Evolutionary conservation across 2,329 filamentous ascomycete species (phyloP), one percentile per base, ranked within the genome.

Genomic region (Curvularia verruculosa): DNA sequence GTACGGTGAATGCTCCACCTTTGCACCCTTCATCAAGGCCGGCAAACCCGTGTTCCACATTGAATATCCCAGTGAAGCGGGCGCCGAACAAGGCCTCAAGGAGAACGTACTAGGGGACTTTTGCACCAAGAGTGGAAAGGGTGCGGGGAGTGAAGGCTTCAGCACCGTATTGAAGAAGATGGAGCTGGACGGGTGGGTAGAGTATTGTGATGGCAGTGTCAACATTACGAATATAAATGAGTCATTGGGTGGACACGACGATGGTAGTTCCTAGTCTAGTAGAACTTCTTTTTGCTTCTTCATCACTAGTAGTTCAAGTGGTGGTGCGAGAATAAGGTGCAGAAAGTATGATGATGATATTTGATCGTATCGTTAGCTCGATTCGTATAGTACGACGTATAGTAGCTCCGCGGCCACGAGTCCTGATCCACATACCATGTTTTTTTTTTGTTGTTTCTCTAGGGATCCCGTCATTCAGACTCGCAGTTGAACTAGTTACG

Each of bases 1-100:
- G 69, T 85, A 84, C 64, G 57, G 76, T 4, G 87, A 90, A 70
- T 90, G 88, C 68, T 75, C 77, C 34, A 81, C 75, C 1, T 90
- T 86, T 70, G 73, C 77, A 2, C 73, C 81, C 3, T 90, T 90
- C 67, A 82, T 87, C 54, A 66, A 81, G 9, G 82, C 82, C 5
- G 79, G 80, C 29, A 90, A 90, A 73, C 87, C 88, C 1, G 88
- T 91, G 29, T 90, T 90, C 71, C 85, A 90, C 69, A 89, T 91
- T 60, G 89, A 91, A 76, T 91, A 91, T 67, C 86, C 86, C 2
- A 78, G 82, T 41, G 81, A 79, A 8, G 82, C 81, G 7, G 70
- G 70, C 12, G 51, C 54, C 1, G 18, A 55, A 12, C 58, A 73
- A 6, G 68, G 74, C 8, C 72, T 71, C 7, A 74, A 75, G 59